Base-by-base conservation (phyloP, 108 stramenopile species). In the Schizochytrium sp. region DNA sequence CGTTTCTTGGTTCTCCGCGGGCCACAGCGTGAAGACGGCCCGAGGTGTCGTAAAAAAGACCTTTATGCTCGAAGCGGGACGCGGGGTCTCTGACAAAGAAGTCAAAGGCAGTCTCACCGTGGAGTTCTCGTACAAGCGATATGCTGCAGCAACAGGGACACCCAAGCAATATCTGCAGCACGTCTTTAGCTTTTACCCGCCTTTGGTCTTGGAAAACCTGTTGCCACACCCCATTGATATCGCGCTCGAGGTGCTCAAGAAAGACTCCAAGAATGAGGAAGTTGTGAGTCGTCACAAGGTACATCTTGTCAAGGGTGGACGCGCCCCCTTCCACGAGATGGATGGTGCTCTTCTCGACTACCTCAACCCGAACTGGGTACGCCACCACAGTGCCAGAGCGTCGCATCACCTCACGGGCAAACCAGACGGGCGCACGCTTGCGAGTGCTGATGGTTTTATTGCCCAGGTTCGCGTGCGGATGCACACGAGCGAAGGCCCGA, bases 141-240 rank as follows among this genome's bases (percentile, higher is more conserved):
- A 51, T n/a, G 72, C 72, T 5, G 72, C 72, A 5, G 72, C 51
- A 18, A 47, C 21, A 12, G 51, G 51, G 23, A 53, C 21, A 12
- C 72, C 72, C 5, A 83, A 53, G 44, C 72, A 25, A 16, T 83
- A 83, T 44, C 23, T 53, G 28, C 72, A 83, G 51, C 72, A 83
- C n/a, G 72, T 83, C 12, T 83, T 83, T n/a, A 51, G 48, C 72
- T 83, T 83, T n/a, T 83, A 83, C 51, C 72, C 72, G 10, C 51
- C 72, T 51, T n/a, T 83, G 16, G 10, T 83, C 48, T n/a, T 83
- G 23, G 72, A 83, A 23, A 83, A 83, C 51, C 23, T 53, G 8
- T 5, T 83, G 19, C 51, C 72, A 18, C n/a, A 53, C 51, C 72
- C 72, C 12, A 23, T 83, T n/a, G 72, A 83, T 6, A 5, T 83